Percentiles rank a stretch among this genome's conserved stretches.
phyloP scores from a whole-genome alignment of 2,329 filamentous ascomycete genomes.

The Ascochyta rabiei region DNA sequence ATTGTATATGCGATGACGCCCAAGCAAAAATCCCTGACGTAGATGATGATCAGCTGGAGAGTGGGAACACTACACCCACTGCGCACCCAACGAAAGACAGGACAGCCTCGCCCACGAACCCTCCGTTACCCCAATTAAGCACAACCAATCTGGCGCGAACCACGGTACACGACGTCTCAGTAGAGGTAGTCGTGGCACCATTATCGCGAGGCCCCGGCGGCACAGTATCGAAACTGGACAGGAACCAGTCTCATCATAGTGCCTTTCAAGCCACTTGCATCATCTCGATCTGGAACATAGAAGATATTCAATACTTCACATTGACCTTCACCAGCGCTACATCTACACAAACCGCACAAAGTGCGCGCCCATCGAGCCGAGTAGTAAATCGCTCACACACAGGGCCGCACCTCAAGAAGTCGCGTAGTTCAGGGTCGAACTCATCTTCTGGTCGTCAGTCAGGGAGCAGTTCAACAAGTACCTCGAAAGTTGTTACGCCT shows the following conservation, averaged over 20 bases:
- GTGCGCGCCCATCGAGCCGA: conserved; percentile 40
- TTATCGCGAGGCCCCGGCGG: conserved; percentile 19
- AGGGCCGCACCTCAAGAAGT: conserved; percentile 38
- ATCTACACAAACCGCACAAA: conserved; percentile 19
- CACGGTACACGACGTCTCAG: conserved; percentile 64
- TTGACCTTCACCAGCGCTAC: conserved; percentile 72
- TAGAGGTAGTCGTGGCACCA: conserved; percentile 70
- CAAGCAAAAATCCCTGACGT: conserved; percentile 18
- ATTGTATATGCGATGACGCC: conserved; percentile 51
- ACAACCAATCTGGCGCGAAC: conserved; percentile 47
- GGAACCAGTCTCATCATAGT: conserved; percentile 22
- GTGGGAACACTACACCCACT: conserved; percentile 41
- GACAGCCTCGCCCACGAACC: conserved; percentile 6
- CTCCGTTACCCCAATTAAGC: conserved; percentile 36
- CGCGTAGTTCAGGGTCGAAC: conserved; percentile 47
- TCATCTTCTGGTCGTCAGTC: conserved; percentile 47
- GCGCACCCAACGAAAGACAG: conserved; percentile 16
- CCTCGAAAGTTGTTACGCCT: conserved; percentile 58
- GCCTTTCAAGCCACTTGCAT: conserved; percentile 74
- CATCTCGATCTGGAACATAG: conserved; percentile 74
- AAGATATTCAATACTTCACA: conserved; percentile 72
- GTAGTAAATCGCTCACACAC: conserved; percentile 52
- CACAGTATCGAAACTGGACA: conserved; percentile 20
- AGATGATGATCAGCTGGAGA: conserved; percentile 22
- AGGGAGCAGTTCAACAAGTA: conserved; percentile 38